These are phyloP conservation scores for Nicotiana benthamiana DNA, from an alignment of 257 asterid species.

Conservation along the genomic window DNA sequence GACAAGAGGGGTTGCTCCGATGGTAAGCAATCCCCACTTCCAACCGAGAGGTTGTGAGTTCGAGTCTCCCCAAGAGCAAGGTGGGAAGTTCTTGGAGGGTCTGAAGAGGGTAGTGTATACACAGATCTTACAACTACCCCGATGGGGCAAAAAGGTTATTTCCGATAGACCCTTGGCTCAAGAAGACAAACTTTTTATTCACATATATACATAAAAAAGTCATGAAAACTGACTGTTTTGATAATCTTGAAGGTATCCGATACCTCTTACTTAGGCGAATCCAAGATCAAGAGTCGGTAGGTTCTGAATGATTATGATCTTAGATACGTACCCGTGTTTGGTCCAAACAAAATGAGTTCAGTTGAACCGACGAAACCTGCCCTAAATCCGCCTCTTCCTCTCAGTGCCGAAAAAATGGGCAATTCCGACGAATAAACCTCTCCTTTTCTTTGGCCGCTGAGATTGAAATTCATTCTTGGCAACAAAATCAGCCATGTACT, in stretches of 20 bases:
- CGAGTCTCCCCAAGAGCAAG: too few species aligned
- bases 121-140: too few species aligned
- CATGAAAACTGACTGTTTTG: not conserved
- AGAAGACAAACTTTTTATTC: not conserved
- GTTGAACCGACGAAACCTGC: not conserved
- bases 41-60: too few species aligned
- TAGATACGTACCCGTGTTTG: not conserved
- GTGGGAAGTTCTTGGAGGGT: too few species aligned
- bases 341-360: not conserved
- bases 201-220: not conserved
- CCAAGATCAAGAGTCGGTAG: not conserved
- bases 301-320: not conserved
- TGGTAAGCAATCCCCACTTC: too few species aligned
- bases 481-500: constrained; percentile 50
- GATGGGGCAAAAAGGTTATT: too few species aligned
- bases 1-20: too few species aligned
- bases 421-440: constrained; percentile 32
- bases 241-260: not conserved
- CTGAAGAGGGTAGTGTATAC: too few species aligned
- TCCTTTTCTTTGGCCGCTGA: constrained; percentile 26
- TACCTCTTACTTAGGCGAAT: not conserved
- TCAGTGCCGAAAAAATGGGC: constrained; percentile 43
- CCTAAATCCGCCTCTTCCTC: not conserved
- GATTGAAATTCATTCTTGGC: constrained; percentile 28
- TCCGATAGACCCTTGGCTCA: too few species aligned